Base-by-base conservation (phyloP, 768 basidiomycete genomes). In the Podaxis carcinomalis region DNA sequence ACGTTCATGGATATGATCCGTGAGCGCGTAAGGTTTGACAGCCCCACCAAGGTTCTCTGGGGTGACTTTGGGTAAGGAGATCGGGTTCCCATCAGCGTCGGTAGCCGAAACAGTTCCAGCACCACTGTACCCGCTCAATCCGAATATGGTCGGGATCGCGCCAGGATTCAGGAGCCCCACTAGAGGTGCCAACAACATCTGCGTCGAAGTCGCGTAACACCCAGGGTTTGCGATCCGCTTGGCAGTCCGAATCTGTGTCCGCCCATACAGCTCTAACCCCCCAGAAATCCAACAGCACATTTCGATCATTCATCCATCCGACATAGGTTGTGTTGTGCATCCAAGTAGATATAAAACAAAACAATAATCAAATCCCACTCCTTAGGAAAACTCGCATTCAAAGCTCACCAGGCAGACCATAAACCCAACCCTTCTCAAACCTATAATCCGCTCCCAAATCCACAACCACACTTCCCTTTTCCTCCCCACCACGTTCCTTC, bases 1-100 rank as follows among this genome's bases (percentile, higher is more conserved):
- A 49, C 97, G 91, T 73, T 99, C 97, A 78, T 99, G 97, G 69
- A 99, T 97, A 75, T 99, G 97, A 73, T 95, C 95, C 13, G 97
- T 99, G 51, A 99, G 77, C 0, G 93, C 69, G 75, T 99, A 99
- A 5, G 95, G 89, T 56, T 86, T 83, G 51, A 98, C 75, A 2
- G 88, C 91, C 11, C 89, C 88, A 1, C 75, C 77, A 13, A 99
- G 85, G 63, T 80, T 86, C 65, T 91, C 86, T 0, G 91, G 80
- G 1, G 87, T 78, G 13, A 97, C 83, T 73, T 98, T 98, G 47
- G 97, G 88, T 13, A 86, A 77, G 37, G 87, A 94, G 28, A 82
- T 78, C 0, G 90, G 89, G 27, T 82, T 81, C 9, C 92, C 92
- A 52, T 89, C 83, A 1, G 80, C 75, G 64, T 86, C 86, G 25